These are phyloP conservation scores for Lasiodiplodia hormozganensis DNA, from an alignment of 2,329 filamentous ascomycete species.

Conservation along the genomic window DNA sequence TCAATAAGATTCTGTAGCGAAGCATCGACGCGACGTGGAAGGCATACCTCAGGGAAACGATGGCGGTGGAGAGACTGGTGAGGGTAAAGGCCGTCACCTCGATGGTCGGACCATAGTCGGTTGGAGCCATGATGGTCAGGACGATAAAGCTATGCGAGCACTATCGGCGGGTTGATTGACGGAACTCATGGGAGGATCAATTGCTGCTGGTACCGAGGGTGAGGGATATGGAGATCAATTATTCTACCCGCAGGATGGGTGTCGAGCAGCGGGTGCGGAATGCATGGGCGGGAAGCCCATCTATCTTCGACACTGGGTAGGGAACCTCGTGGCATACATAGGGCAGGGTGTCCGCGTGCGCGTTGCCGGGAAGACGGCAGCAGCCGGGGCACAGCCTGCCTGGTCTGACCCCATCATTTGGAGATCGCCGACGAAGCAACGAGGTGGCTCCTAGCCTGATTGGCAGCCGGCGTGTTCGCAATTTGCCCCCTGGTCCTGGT, in stretches of 20 bases:
- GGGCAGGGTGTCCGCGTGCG: constrained; percentile 2
- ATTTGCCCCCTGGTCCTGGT: constrained; percentile 12
- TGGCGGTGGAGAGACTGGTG: constrained; percentile 19
- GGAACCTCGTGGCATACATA: constrained; percentile 21
- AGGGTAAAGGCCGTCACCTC: constrained; percentile 24
- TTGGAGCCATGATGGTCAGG: constrained; percentile 8
- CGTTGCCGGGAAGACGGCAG: constrained; percentile 4
- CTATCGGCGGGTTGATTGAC: not conserved
- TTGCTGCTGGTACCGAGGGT: not conserved
- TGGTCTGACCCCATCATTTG: constrained; percentile 20
- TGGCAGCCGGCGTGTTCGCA: constrained; percentile 16
- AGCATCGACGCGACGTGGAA: not conserved
- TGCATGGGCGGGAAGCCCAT: constrained; percentile 16
- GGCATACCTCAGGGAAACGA: constrained; percentile 21
- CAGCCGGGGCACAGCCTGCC: constrained; percentile 14
- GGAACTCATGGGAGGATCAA: constrained; percentile 19
- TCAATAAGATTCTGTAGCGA: not conserved
- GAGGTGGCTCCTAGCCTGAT: constrained; percentile 7
- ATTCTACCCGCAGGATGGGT: constrained; percentile 8
- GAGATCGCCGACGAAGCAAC: constrained; percentile 25
- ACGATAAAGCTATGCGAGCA: not conserved
- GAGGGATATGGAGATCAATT: constrained; percentile 11
- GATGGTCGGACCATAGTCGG: constrained; percentile 12
- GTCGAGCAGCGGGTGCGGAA: constrained; percentile 5
- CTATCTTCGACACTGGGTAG: constrained; percentile 13